phyloP scores from a whole-genome alignment of 441 rosid species.

The Corymbia citriodora region DNA sequence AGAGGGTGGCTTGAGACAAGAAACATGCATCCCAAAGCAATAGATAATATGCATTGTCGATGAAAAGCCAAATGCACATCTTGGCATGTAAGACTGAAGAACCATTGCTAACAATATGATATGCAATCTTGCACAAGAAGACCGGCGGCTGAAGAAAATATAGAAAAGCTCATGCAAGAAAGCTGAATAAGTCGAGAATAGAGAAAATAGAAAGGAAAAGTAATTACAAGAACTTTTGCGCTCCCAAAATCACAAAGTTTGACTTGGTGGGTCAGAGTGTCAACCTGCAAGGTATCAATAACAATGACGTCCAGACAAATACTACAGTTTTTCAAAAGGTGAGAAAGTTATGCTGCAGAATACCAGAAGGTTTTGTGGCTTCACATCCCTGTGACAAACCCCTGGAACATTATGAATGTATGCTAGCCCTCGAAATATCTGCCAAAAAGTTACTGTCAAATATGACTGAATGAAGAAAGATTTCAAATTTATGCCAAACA shows the following conservation, averaged over 20 bases:
- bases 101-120: neutral
- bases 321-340: neutral
- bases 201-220: neutral
- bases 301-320: neutral
- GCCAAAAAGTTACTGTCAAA: neutral
- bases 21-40: neutral
- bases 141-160: neutral
- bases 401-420: slow-evolving; percentile 14
- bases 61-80: neutral
- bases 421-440: slow-evolving; percentile 16
- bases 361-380: slow-evolving; percentile 17
- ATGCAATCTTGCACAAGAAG: neutral
- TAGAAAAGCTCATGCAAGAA: neutral
- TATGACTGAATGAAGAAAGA: neutral
- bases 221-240: slow-evolving; percentile 16
- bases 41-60: neutral
- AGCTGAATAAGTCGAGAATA: neutral
- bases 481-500: neutral
- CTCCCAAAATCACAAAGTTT: slow-evolving; percentile 17
- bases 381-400: slow-evolving; percentile 16
- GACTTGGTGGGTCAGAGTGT: slow-evolving; percentile 16
- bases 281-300: slow-evolving; percentile 1
- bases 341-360: neutral
- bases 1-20: neutral
- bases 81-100: neutral